Percentiles rank a stretch among this genome's conserved stretches.
Conservation (phyloP, 208 protist genomes). For the Leishmania braziliensis region DNA sequence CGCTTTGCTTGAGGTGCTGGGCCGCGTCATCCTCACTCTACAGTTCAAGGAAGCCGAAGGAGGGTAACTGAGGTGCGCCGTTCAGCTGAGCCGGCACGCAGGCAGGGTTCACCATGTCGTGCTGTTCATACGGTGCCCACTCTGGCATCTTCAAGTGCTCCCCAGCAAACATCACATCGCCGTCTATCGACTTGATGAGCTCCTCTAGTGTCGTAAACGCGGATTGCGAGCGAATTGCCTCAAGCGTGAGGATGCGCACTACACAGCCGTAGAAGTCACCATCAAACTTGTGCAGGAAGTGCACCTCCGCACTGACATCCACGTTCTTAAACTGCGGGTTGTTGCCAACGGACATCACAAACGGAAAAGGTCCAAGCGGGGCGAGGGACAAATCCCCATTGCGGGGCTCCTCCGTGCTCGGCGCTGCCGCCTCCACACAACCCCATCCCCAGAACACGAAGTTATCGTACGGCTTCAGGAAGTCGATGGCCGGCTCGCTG, state of each 20-base stretch:
- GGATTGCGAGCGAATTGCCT: conserved; percentile 53
- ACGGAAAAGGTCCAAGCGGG: conserved; percentile 52
- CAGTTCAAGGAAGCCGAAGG: conserved; percentile 17
- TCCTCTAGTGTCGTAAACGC: conserved; percentile 80
- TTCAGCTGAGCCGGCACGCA: conserved; percentile 10
- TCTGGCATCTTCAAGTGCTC: conserved; percentile 36
- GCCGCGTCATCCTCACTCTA: neutral
- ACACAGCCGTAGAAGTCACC: conserved; percentile 89
- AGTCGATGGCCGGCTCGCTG: conserved; percentile 33
- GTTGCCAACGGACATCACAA: conserved; percentile 89
- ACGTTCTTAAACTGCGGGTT: conserved; percentile 90
- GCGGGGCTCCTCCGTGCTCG: neutral
- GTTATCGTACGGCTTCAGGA: conserved; percentile 62
- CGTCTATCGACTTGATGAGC: conserved; percentile 80
- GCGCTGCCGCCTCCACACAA: conserved; percentile 40
- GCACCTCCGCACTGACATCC: conserved; percentile 77
- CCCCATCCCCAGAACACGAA: conserved; percentile 87
- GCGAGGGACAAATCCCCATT: neutral
- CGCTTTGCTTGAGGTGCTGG: neutral
- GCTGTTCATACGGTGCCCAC: conserved; percentile 25
- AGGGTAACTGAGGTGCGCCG: conserved; percentile 7
- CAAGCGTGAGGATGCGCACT: conserved; percentile 71
- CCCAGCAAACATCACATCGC: conserved; percentile 49
- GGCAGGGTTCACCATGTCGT: conserved; percentile 47
- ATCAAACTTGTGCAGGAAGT: conserved; percentile 88